Evolutionary conservation across 208 protist species (phyloP), one percentile per base, ranked within the genome.

Genomic region (Porcisia hertigi): DNA sequence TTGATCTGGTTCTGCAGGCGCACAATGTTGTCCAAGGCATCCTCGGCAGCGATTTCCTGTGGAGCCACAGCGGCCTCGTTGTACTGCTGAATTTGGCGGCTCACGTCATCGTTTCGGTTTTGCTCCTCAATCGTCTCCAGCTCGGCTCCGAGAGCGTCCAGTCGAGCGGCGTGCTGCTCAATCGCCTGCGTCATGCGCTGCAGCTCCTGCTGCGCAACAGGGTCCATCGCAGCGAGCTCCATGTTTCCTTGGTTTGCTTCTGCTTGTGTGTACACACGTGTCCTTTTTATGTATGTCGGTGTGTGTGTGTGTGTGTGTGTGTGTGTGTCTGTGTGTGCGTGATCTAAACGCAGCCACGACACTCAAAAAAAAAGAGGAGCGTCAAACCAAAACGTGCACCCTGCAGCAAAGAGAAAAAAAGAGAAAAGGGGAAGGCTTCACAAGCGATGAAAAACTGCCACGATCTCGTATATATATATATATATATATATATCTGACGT

Each of bases 1-100:
- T 96, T 96, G 20, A 98, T 85, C 66, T 92, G 87, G 78, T 98
- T 98, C 77, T 98, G 77, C 73, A 97, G 54, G 23, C 92, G 86
- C 54, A 95, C 87, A 41, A 97, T 85, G 80, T 82, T 87, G 71
- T 98, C 94, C 45, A 96, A 81, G 1, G 88, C 92, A 65, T 97
- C 94, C 71, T 98, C 90, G 18, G 91, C 91, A 18, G 91, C 83
- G 70, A 98, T 92, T 23, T 86, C 87, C 30, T 69, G 75, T 41
- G 78, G 73, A 71, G 89, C 71, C 52, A 86, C 71, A 25, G 64
- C 45, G 49, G 75, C 63, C 49, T 80, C 71, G 71, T 92, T 86
- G 73, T 92, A 92, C 63, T 93, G 83, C 57, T 87, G 80, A 59
- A 95, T 88, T 73, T 94, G 86, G 36, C 80, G 81, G 16, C 67